These are phyloP conservation scores for Aspergillus fumigatus DNA, from an alignment of 2,329 filamentous ascomycete species.

Conservation along the genomic window DNA sequence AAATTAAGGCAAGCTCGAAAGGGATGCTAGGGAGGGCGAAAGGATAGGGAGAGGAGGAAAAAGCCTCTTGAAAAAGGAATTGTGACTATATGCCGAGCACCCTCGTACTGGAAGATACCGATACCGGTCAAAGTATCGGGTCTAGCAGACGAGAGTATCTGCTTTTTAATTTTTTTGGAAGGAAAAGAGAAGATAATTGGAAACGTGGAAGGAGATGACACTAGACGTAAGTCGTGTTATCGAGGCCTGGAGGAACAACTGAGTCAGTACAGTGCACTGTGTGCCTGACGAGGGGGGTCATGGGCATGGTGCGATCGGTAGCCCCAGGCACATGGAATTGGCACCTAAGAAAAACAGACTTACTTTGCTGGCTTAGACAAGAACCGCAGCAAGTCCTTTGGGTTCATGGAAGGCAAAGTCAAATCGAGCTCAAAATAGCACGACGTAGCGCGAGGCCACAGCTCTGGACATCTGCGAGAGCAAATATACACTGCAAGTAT, in stretches of 20 bases:
- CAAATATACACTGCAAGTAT: constrained; percentile 3
- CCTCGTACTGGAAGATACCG: constrained; percentile 71
- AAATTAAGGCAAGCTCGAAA: constrained; percentile 47
- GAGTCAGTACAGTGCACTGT: constrained; percentile 11
- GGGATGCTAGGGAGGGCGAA: constrained; percentile 78
- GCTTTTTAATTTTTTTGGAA: constrained; percentile 46
- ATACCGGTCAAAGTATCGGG: constrained; percentile 82
- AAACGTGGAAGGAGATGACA: constrained; percentile 12
- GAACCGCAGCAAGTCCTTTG: constrained; percentile 84
- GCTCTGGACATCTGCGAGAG: constrained; percentile 30
- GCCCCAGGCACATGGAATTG: not conserved
- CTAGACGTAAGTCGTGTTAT: constrained; percentile 49
- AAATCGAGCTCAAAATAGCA: constrained; percentile 31
- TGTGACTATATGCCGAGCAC: constrained; percentile 60
- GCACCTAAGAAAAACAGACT: constrained; percentile 29
- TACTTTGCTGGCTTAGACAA: constrained; percentile 93
- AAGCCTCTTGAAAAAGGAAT: constrained; percentile 84
- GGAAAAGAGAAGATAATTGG: constrained; percentile 15
- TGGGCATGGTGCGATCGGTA: not conserved
- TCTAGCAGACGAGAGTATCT: constrained; percentile 71
- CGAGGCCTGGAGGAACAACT: constrained; percentile 50
- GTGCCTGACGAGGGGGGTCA: not conserved
- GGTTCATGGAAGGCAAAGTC: constrained; percentile 71
- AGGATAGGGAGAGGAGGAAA: constrained; percentile 70
- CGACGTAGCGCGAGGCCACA: constrained; percentile 31